These are phyloP conservation scores for Arctostaphylos glauca DNA, from an alignment of 148 eudicot genomes.

Conservation along the genomic window DNA sequence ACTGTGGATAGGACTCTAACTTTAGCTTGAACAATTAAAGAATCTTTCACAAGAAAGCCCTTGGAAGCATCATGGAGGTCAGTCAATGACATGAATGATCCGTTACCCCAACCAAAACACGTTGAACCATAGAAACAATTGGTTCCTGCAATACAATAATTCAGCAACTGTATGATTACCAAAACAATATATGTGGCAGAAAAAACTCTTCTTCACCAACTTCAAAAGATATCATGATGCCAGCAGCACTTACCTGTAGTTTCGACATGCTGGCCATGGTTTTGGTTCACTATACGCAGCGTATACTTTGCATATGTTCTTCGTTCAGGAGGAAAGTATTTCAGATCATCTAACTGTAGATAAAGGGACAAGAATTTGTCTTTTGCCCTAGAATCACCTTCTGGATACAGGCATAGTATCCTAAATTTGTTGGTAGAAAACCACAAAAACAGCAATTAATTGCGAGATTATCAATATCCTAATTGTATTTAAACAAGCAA, in stretches of 20 bases:
- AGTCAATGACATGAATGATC: background rate
- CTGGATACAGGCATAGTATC: background rate
- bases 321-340: background rate
- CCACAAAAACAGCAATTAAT: background rate
- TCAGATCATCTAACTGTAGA: background rate
- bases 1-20: background rate
- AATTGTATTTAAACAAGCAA: background rate
- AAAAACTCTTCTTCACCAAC: too few species aligned
- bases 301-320: background rate
- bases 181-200: too few species aligned
- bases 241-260: background rate
- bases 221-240: background rate
- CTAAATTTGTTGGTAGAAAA: background rate
- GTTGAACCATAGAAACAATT: too few species aligned
- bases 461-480: background rate
- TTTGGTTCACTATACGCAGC: background rate
- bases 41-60: conserved; percentile 11
- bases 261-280: background rate
- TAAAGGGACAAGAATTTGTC: background rate
- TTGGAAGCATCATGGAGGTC: background rate
- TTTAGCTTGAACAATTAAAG: background rate
- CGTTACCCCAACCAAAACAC: too few species aligned
- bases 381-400: background rate
- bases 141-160: too few species aligned
- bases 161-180: too few species aligned